Conservation (phyloP, 345 rosid species). For the Gossypium stocksii region DNA sequence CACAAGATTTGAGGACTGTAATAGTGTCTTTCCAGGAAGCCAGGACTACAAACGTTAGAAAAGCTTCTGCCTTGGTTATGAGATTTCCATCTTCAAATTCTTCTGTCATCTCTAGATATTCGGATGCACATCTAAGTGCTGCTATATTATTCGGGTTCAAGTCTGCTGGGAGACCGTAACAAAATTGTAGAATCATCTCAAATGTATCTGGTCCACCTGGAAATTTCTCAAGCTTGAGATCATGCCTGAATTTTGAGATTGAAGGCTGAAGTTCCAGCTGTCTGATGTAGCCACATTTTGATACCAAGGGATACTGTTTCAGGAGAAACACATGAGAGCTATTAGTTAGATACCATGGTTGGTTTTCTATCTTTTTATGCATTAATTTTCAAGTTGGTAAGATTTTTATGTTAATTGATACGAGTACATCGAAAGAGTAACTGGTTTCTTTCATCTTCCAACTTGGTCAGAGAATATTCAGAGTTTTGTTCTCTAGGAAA, state of each 20-base stretch:
- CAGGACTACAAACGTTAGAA: conserved; percentile 71
- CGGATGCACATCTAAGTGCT: conserved; percentile 73
- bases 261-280: conserved; percentile 59
- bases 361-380: neutral
- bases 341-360: neutral
- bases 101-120: conserved; percentile 80
- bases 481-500: neutral
- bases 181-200: conserved; percentile 59
- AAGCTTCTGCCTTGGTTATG: conserved; percentile 70
- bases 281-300: conserved; percentile 77
- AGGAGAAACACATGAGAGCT: conserved; percentile 12
- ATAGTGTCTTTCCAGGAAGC: conserved; percentile 83
- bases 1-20: conserved; percentile 63
- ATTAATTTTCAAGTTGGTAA: neutral
- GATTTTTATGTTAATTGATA: neutral
- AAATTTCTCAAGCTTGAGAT: conserved; percentile 64
- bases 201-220: conserved; percentile 78
- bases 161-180: conserved; percentile 61
- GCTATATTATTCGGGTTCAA: conserved; percentile 57
- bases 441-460: neutral
- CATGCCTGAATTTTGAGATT: conserved; percentile 42
- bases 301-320: conserved; percentile 72
- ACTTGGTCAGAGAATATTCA: neutral
- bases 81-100: conserved; percentile 78
- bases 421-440: neutral